These are phyloP conservation scores for Rhynchospora tenuis DNA, from an alignment of 176 grass and related monocot genomes.

Conservation along the genomic window DNA sequence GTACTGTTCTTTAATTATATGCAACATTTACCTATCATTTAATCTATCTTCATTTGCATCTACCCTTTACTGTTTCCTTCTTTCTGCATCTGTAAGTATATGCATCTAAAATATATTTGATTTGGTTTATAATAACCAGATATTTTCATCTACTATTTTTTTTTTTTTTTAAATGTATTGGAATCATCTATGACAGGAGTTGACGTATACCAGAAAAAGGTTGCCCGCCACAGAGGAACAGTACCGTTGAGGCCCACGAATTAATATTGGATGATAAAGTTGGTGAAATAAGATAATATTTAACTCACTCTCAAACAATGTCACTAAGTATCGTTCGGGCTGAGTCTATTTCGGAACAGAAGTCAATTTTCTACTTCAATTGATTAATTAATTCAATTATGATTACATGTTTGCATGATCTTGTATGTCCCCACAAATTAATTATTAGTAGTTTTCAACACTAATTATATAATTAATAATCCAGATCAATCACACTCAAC, in stretches of 20 bases:
- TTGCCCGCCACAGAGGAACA: not conserved
- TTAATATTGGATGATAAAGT: constrained; percentile 20
- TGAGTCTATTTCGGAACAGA: not conserved
- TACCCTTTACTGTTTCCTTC: no score
- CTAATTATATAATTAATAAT: not conserved
- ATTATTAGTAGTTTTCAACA: not conserved
- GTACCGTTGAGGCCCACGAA: constrained; percentile 7
- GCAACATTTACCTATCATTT: no score
- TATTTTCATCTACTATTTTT: no score
- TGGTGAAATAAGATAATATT: constrained; percentile 15
- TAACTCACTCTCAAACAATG: not conserved
- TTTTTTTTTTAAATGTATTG: no score
- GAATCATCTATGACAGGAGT: not conserved
- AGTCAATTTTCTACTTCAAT: not conserved
- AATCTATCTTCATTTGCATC: no score
- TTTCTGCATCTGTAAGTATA: no score
- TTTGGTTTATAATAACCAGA: no score
- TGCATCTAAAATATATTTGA: no score
- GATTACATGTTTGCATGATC: not conserved
- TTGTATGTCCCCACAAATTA: not conserved
- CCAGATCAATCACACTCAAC: not conserved
- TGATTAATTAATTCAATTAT: not conserved
- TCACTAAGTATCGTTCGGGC: not conserved
- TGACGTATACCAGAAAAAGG: not conserved
- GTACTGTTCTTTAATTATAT: no score